These are phyloP conservation scores for Rutstroemia sydowiana DNA, from an alignment of 2,329 filamentous ascomycete species.

Conservation along the genomic window DNA sequence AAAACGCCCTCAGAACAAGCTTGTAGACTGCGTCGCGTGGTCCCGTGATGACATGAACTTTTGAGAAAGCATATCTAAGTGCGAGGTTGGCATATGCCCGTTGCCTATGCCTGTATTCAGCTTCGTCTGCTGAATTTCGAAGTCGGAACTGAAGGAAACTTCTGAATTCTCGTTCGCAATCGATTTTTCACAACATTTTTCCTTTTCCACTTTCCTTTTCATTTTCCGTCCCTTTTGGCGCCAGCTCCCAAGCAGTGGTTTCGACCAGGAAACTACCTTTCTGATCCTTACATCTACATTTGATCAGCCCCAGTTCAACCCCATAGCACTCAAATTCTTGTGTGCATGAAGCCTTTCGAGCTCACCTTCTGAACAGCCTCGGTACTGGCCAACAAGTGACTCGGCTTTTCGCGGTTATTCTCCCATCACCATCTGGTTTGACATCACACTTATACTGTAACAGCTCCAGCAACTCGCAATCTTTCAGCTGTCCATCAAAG, in stretches of 20 bases:
- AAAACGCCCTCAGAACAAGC: neutral
- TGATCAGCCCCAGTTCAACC: conserved; percentile 7
- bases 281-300: conserved; percentile 48
- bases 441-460: conserved; percentile 39
- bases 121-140: too few species aligned
- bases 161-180: too few species aligned
- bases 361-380: conserved; percentile 54
- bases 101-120: too few species aligned
- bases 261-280: conserved; percentile 53
- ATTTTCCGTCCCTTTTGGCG: conserved; percentile 6
- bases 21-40: neutral
- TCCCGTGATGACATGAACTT: neutral
- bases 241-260: conserved; percentile 54
- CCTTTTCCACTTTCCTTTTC: neutral
- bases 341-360: neutral
- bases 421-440: conserved; percentile 38
- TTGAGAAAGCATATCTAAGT: too few species aligned
- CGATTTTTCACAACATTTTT: too few species aligned
- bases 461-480: conserved; percentile 34
- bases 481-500: conserved; percentile 47
- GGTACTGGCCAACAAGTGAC: conserved; percentile 46
- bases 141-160: too few species aligned
- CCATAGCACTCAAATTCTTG: neutral
- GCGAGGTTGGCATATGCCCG: too few species aligned
- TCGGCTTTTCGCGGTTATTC: conserved; percentile 34